A percentile compares a stretch with the other conserved stretches of the same genome.
These are phyloP conservation scores for Oryza glumipatula DNA, from an alignment of 176 grass and related monocot genomes.

Conservation along the genomic window DNA sequence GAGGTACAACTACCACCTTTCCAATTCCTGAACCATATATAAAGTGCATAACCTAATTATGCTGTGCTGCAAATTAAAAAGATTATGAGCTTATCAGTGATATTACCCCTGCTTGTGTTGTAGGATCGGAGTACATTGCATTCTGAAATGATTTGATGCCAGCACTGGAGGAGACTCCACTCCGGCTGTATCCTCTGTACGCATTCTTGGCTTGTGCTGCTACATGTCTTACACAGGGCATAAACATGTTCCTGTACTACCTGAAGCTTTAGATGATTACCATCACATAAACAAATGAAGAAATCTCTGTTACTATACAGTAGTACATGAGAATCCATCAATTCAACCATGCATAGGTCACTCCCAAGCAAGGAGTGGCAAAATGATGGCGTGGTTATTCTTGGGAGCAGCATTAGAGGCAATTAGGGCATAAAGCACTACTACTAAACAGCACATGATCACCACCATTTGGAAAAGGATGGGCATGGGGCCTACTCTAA, in stretches of 20 bases:
- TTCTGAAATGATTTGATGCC: constrained; percentile 18
- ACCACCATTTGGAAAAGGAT: constrained; percentile 45
- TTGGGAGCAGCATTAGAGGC: constrained; percentile 16
- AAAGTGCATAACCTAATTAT: background rate
- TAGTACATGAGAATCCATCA: background rate
- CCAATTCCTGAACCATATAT: background rate
- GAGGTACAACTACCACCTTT: background rate
- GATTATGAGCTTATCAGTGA: background rate
- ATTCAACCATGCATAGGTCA: constrained; percentile 2
- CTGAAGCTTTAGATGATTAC: constrained; percentile 7
- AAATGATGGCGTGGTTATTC: constrained; percentile 39
- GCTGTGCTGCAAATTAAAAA: background rate
- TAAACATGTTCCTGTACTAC: background rate
- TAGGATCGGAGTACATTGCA: background rate
- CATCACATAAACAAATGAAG: constrained; percentile 29
- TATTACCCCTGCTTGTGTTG: background rate
- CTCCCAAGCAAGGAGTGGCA: constrained; percentile 17
- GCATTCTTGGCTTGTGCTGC: constrained; percentile 21
- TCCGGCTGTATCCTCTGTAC: constrained; percentile 5
- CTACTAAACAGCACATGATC: constrained; percentile 60
- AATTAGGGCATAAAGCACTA: constrained; percentile 44
- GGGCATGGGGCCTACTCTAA: constrained; percentile 44
- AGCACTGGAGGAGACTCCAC: constrained; percentile 2
- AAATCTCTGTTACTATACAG: background rate
- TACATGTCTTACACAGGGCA: constrained; percentile 42